Conservation (phyloP, 371 early-diverging fungal species). For the Actinomucor elegans region DNA sequence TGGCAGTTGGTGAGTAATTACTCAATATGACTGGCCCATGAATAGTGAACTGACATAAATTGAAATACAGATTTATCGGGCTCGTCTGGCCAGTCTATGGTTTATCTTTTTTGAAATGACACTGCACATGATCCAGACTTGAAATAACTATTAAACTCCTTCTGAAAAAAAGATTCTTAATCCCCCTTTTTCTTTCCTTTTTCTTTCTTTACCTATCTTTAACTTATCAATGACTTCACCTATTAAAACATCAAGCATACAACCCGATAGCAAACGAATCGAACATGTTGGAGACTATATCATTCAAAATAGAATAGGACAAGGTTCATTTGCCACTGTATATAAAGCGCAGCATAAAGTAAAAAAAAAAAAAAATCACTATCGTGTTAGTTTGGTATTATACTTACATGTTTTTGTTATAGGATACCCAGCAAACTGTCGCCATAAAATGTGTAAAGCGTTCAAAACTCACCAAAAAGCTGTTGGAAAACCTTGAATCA, state of each 20-base stretch:
- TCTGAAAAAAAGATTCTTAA: too few relatives aligned
- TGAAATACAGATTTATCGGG: too few relatives aligned
- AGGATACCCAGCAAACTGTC: constrained; percentile 64
- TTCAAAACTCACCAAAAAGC: constrained; percentile 83
- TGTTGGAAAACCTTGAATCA: constrained; percentile 88
- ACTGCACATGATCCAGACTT: too few relatives aligned
- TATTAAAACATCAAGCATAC: constrained; percentile 3
- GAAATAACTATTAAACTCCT: too few relatives aligned
- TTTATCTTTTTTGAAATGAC: too few relatives aligned
- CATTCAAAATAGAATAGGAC: constrained; percentile 78
- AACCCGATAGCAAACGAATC: constrained; percentile 4
- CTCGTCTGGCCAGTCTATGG: too few relatives aligned
- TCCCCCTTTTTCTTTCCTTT: neutral
- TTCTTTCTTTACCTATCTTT: neutral
- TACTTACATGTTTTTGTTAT: neutral
- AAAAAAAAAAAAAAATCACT: constrained; percentile 12
- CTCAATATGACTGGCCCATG: too few relatives aligned
- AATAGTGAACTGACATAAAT: too few relatives aligned
- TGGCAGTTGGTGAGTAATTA: too few relatives aligned
- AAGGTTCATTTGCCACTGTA: constrained; percentile 95
- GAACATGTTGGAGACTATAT: constrained; percentile 63
- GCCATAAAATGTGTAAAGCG: constrained; percentile 89
- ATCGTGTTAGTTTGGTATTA: too few relatives aligned
- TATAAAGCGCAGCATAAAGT: constrained; percentile 80
- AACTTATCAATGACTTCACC: neutral